Conservation (phyloP, 495 filamentous ascomycete species). For the Penicillium malachiteum region DNA sequence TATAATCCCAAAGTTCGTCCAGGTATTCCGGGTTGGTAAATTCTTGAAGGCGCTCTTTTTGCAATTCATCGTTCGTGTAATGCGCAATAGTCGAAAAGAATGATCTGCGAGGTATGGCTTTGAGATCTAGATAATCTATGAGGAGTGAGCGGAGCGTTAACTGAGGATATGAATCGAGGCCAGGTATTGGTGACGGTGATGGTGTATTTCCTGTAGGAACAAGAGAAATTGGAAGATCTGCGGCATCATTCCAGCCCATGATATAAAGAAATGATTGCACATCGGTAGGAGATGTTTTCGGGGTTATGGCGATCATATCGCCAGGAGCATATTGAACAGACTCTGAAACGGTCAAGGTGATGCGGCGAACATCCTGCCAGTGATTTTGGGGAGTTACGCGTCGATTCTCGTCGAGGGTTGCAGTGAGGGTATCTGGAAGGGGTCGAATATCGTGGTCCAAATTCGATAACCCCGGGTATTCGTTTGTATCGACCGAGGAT, state of each 20-base stretch:
- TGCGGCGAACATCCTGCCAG: conserved; percentile 90
- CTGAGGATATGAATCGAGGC: conserved; percentile 38
- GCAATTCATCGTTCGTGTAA: conserved; percentile 67
- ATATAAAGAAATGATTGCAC: conserved; percentile 70
- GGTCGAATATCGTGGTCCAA: conserved; percentile 51
- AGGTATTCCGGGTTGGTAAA: conserved; percentile 74
- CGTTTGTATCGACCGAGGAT: conserved; percentile 5
- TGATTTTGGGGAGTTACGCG: conserved; percentile 73
- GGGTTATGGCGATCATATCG: conserved; percentile 74
- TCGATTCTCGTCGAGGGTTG: conserved; percentile 53
- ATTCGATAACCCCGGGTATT: conserved; percentile 29
- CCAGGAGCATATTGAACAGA: conserved; percentile 60
- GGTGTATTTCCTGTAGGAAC: conserved; percentile 27
- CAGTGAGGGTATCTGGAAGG: conserved; percentile 48
- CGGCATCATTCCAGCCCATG: conserved; percentile 72
- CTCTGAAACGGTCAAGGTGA: conserved; percentile 56
- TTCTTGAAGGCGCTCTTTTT: conserved; percentile 78
- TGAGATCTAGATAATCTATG: conserved; percentile 81
- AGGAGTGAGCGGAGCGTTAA: conserved; percentile 75
- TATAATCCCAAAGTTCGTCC: conserved; percentile 95
- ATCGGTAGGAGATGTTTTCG: conserved; percentile 80
- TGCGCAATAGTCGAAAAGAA: conserved; percentile 78
- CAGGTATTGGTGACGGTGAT: conserved; percentile 42
- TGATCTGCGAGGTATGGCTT: conserved; percentile 77
- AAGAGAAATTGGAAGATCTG: conserved; percentile 61